phyloP scores from a whole-genome alignment of 306 rosid genomes.

The Prinsepia uniflora region DNA sequence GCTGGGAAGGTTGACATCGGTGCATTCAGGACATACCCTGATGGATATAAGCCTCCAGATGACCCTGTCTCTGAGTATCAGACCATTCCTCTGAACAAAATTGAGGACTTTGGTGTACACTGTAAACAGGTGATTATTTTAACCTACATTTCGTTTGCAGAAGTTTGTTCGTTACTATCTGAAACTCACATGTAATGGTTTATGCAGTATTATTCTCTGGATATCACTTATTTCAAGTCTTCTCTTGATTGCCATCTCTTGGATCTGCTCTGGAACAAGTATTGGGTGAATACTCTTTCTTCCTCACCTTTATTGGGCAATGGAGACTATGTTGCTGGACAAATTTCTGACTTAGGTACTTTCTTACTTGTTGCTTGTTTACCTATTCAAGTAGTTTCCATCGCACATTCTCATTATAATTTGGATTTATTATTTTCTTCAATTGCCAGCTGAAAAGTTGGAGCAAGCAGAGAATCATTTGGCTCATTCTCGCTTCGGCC shows the following conservation, averaged over 20 bases:
- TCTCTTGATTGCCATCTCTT: constrained; percentile 86
- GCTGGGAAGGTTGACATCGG: constrained; percentile 99
- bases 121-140: constrained; percentile 71
- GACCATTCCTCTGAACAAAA: constrained; percentile 89
- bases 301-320: constrained; percentile 93
- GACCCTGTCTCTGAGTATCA: constrained; percentile 94
- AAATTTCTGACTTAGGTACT: constrained; percentile 89
- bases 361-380: constrained; percentile 4
- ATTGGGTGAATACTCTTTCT: constrained; percentile 89
- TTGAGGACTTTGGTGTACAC: constrained; percentile 98
- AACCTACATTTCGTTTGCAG: not conserved
- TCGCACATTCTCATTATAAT: not conserved
- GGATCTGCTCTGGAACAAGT: constrained; percentile 95
- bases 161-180: constrained; percentile 4
- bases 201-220: constrained; percentile 89
- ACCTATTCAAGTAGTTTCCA: constrained; percentile 7
- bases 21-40: constrained; percentile 97
- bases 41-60: constrained; percentile 88
- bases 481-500: constrained; percentile 87
- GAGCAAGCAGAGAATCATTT: constrained; percentile 92
- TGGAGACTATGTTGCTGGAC: constrained; percentile 95
- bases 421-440: not conserved
- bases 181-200: constrained; percentile 21
- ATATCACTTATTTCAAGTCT: constrained; percentile 92
- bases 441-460: constrained; percentile 82